phyloP scores from a whole-genome alignment of 495 filamentous ascomycete genomes.

The Hypoxylon intermedium region DNA sequence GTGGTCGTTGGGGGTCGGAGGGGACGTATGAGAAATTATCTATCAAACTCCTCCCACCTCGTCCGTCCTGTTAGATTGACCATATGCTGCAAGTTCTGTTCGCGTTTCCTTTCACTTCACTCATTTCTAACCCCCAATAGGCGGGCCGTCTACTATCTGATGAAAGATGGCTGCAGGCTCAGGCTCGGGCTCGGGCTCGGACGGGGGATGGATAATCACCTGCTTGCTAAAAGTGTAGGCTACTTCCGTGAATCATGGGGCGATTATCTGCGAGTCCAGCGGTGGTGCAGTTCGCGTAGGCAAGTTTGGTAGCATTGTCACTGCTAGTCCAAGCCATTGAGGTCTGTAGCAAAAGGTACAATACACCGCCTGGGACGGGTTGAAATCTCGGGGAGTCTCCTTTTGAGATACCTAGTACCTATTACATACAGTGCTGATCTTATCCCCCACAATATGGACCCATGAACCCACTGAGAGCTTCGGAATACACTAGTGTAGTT shows the following conservation, averaged over 20 bases:
- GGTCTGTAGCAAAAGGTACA: constrained; percentile 14
- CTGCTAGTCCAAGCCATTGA: constrained; percentile 13
- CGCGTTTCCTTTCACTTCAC: too few relatives aligned
- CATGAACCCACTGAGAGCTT: too few relatives aligned
- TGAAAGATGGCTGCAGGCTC: background rate
- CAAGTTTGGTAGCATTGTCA: constrained; percentile 18
- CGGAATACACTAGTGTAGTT: too few relatives aligned
- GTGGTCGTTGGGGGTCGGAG: too few relatives aligned
- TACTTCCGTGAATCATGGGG: constrained; percentile 7
- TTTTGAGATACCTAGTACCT: constrained; percentile 4
- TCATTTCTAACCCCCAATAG: too few relatives aligned
- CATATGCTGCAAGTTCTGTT: too few relatives aligned
- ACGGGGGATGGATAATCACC: too few relatives aligned
- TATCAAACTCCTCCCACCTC: too few relatives aligned
- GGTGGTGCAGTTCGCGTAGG: constrained; percentile 15
- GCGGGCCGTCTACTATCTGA: constrained; percentile 1
- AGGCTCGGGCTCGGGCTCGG: too few relatives aligned
- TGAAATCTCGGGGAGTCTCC: constrained; percentile 24
- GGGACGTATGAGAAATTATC: too few relatives aligned
- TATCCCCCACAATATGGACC: too few relatives aligned
- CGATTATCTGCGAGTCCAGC: constrained; percentile 9
- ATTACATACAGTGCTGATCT: too few relatives aligned
- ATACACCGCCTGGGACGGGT: constrained; percentile 23
- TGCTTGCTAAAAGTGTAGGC: background rate
- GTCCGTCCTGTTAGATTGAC: background rate